Evolutionary conservation across 1,284 basidiomycete species (phyloP).

Genomic region (Grifola frondosa): DNA sequence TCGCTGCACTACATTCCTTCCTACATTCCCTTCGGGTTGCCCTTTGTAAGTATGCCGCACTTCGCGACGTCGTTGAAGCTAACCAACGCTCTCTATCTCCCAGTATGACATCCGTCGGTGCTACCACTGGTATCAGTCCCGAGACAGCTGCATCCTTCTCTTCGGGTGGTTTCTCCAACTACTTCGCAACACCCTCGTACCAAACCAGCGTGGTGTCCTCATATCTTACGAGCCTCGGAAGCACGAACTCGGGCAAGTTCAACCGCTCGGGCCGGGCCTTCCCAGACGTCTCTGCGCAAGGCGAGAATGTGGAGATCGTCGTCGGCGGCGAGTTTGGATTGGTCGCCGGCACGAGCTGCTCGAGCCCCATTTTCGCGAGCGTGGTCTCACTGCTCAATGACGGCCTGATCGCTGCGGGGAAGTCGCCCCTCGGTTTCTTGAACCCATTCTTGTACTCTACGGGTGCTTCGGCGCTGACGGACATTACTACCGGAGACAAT

Average conservation of each 20-base stretch:
- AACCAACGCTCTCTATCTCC: slow-evolving; percentile 36
- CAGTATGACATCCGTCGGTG: slow-evolving; percentile 65
- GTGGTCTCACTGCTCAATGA: slow-evolving; percentile 60
- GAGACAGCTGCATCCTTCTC: slow-evolving; percentile 49
- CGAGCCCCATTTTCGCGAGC: slow-evolving; percentile 53
- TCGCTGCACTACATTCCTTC: slow-evolving; percentile 55
- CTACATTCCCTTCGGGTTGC: slow-evolving; percentile 66
- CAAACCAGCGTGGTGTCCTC: slow-evolving; percentile 37
- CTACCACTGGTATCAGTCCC: slow-evolving; percentile 46
- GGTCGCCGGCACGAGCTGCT: slow-evolving; percentile 50
- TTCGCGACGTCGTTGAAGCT: slow-evolving; percentile 18
- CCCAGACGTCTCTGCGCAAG: slow-evolving; percentile 35
- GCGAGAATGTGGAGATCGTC: slow-evolving; percentile 32
- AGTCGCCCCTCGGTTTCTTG: slow-evolving; percentile 46
- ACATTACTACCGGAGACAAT: slow-evolving; percentile 37
- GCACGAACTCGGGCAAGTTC: slow-evolving; percentile 31
- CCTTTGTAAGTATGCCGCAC: slow-evolving; percentile 42
- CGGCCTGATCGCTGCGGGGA: slow-evolving; percentile 41
- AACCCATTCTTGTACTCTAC: slow-evolving; percentile 44
- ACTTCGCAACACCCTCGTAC: slow-evolving; percentile 43
- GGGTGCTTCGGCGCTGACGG: slow-evolving; percentile 37
- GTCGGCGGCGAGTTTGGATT: slow-evolving; percentile 35
- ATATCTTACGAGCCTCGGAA: slow-evolving; percentile 32
- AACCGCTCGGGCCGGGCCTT: slow-evolving; percentile 32
- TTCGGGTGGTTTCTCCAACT: slow-evolving; percentile 48